Evolutionary conservation across 2,329 filamentous ascomycete species (phyloP).

Genomic region (Microdochium bolleyi): DNA sequence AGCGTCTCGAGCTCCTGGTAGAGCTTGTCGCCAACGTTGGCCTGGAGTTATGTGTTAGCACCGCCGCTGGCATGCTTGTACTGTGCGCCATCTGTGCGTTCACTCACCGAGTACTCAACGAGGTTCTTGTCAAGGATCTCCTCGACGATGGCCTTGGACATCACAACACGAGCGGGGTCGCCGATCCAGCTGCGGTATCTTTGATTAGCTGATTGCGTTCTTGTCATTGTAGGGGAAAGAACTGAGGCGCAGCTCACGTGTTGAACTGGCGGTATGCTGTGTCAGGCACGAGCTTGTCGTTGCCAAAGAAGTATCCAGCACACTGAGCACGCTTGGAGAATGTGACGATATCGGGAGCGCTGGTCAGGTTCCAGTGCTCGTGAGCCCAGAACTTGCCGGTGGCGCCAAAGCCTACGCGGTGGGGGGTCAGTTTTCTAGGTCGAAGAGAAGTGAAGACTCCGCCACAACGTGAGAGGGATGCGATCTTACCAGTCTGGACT

Average conservation of each 20-base stretch:
- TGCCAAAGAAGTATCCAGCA: slow-evolving; percentile 74
- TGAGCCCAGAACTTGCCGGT: slow-evolving; percentile 85
- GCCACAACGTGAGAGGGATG: not conserved
- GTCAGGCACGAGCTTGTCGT: slow-evolving; percentile 67
- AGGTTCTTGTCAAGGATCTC: slow-evolving; percentile 64
- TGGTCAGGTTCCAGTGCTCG: slow-evolving; percentile 68
- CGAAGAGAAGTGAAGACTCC: not conserved
- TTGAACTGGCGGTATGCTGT: slow-evolving; percentile 84
- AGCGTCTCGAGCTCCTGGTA: slow-evolving; percentile 57
- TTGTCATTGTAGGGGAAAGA: not conserved
- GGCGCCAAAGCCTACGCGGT: slow-evolving; percentile 49
- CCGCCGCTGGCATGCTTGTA: not conserved
- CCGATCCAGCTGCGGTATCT: slow-evolving; percentile 56
- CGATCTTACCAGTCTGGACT: slow-evolving; percentile 59
- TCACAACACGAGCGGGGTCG: slow-evolving; percentile 67
- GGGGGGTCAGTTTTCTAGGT: not conserved
- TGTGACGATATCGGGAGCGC: slow-evolving; percentile 78
- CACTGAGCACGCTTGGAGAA: slow-evolving; percentile 85
- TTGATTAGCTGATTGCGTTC: not conserved
- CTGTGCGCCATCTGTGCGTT: too few relatives aligned
- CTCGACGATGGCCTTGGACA: slow-evolving; percentile 70
- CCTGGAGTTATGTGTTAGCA: slow-evolving; percentile 13
- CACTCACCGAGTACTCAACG: slow-evolving; percentile 46
- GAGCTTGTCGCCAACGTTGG: slow-evolving; percentile 59
- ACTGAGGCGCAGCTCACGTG: slow-evolving; percentile 30